phyloP scores from a whole-genome alignment of 345 rosid species.

The Syzygium aromaticum region DNA sequence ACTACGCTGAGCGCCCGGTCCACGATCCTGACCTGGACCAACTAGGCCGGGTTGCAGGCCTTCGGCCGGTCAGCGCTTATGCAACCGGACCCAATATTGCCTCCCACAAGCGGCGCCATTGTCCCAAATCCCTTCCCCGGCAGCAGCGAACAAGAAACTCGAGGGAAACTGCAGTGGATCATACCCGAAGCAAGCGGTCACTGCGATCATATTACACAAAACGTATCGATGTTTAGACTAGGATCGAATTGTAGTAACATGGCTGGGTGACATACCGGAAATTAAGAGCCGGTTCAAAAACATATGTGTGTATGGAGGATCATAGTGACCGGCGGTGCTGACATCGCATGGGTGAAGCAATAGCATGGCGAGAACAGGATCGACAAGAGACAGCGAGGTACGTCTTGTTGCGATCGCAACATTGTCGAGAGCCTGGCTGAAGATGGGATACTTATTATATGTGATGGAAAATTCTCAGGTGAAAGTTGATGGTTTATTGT shows the following conservation, averaged over 20 bases:
- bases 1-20: conserved; percentile 29
- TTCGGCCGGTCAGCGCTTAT: conserved; percentile 21
- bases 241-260: background rate
- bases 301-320: conserved; percentile 37
- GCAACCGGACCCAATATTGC: conserved; percentile 46
- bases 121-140: conserved; percentile 60
- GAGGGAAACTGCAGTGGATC: conserved; percentile 35
- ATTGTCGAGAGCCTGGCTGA: background rate
- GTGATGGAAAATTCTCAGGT: background rate
- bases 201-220: conserved; percentile 8
- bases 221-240: background rate
- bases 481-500: background rate
- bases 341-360: conserved; percentile 4
- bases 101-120: conserved; percentile 59
- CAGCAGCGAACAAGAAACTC: conserved; percentile 41
- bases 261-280: background rate
- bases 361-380: background rate
- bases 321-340: conserved; percentile 29
- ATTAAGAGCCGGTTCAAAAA: background rate
- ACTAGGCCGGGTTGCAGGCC: conserved; percentile 19
- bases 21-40: conserved; percentile 31
- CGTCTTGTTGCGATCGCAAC: background rate
- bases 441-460: background rate
- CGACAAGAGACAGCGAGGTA: background rate
- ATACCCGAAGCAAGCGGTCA: conserved; percentile 46